Evolutionary conservation across 2,329 filamentous ascomycete species (phyloP).

Genomic region (Fusarium nisikadoi): DNA sequence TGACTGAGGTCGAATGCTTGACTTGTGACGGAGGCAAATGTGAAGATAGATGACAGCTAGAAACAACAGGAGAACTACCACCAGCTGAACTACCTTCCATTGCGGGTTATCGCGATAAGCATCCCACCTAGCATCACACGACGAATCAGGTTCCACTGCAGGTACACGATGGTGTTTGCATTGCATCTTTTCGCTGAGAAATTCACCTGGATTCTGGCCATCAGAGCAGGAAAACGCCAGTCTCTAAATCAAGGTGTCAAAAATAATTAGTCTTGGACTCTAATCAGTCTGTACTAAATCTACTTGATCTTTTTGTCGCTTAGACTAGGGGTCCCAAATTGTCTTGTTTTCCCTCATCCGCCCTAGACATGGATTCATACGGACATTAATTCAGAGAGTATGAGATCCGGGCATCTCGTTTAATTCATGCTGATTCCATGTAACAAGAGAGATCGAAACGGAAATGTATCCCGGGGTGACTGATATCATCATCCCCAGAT

Average conservation of each 20-base stretch:
- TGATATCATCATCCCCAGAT: background rate
- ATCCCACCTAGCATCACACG: background rate
- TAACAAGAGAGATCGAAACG: too few relatives aligned
- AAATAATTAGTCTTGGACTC: background rate
- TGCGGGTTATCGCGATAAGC: slow-evolving; percentile 38
- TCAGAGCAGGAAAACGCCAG: too few relatives aligned
- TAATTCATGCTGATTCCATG: too few relatives aligned
- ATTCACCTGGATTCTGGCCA: background rate
- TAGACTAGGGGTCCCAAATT: background rate
- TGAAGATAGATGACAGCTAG: background rate
- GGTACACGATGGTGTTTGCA: slow-evolving; percentile 1
- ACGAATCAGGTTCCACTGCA: background rate
- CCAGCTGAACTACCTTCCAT: slow-evolving; percentile 1
- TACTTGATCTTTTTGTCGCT: background rate
- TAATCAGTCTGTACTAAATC: background rate
- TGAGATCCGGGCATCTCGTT: too few relatives aligned
- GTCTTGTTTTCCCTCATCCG: background rate
- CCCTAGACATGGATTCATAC: background rate
- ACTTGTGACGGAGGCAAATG: background rate
- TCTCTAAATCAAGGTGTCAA: background rate
- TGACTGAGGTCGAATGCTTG: background rate
- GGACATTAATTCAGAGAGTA: background rate
- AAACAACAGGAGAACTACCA: background rate
- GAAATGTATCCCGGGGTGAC: background rate
- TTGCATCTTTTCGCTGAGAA: background rate